Evolutionary conservation across 1,284 basidiomycete genomes (phyloP).

Genomic region (Rhodotorula sp.): DNA sequence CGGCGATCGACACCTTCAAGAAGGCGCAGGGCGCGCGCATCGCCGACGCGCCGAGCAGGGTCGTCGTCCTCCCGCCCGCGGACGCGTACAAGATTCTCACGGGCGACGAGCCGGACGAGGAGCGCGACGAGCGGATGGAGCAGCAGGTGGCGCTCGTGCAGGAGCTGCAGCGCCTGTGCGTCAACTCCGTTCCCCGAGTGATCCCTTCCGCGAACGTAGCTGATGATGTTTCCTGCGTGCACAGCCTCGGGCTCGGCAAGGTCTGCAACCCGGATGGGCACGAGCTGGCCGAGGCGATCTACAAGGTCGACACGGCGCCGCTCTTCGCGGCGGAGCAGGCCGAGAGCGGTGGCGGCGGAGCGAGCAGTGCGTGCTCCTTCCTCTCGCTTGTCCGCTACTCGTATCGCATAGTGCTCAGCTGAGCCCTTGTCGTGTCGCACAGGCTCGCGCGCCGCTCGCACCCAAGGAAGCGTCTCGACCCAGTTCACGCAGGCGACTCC

Average conservation of each 20-base stretch:
- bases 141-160: background rate
- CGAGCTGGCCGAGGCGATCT: conserved; percentile 17
- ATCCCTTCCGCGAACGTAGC: too few relatives aligned
- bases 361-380: too few relatives aligned
- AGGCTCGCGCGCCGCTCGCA: background rate
- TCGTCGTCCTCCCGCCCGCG: conserved; percentile 15
- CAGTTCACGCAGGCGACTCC: conserved; percentile 10
- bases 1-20: conserved; percentile 15
- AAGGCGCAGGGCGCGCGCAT: background rate
- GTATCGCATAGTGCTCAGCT: too few relatives aligned
- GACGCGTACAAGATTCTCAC: background rate
- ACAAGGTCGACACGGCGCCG: background rate
- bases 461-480: background rate
- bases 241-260: conserved; percentile 7
- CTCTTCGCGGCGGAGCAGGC: conserved; percentile 2
- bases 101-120: background rate
- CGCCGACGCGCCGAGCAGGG: background rate
- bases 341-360: background rate
- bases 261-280: background rate
- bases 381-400: too few relatives aligned
- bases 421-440: background rate
- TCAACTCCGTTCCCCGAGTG: background rate
- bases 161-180: conserved; percentile 18
- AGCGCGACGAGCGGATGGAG: background rate
- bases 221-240: too few relatives aligned